Percentiles rank a stretch among this genome's conserved stretches.
These are phyloP conservation scores for Fusarium algeriense DNA, from an alignment of 2,329 filamentous ascomycete species.

Conservation along the genomic window DNA sequence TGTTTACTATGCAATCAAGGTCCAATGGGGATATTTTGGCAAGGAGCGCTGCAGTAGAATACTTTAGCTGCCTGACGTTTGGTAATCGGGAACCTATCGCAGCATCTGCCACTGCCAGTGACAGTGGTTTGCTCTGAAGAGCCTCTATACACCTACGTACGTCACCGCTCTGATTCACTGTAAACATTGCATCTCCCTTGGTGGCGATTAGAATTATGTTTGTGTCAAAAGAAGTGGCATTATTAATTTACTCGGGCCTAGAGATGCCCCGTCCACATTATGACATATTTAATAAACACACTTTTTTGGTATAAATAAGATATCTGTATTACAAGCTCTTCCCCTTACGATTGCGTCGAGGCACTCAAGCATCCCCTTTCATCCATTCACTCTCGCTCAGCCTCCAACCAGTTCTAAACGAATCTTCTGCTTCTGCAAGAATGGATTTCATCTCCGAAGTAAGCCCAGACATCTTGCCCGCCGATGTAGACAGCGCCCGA, in stretches of 20 bases:
- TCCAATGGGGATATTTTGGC: background rate
- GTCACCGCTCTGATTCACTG: background rate
- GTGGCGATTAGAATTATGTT: background rate
- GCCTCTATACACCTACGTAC: too few relatives aligned
- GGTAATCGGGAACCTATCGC: background rate
- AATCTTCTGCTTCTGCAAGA: conserved; percentile 9
- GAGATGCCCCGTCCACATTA: background rate
- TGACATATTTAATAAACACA: background rate
- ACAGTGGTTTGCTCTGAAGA: background rate
- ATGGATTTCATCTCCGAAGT: background rate
- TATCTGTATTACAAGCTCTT: background rate
- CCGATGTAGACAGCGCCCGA: background rate
- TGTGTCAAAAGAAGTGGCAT: background rate
- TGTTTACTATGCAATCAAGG: background rate
- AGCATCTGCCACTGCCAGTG: background rate
- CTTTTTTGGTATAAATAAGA: background rate
- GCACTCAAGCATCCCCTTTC: background rate
- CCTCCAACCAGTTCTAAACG: conserved; percentile 24
- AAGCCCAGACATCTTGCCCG: background rate
- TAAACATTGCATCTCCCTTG: background rate
- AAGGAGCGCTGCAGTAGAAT: background rate
- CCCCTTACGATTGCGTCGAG: background rate
- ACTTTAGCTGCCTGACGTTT: background rate
- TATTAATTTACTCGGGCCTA: background rate
- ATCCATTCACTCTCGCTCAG: conserved; percentile 39